phyloP scores from a whole-genome alignment of 768 basidiomycete species.

The Phanerochaete sordida region DNA sequence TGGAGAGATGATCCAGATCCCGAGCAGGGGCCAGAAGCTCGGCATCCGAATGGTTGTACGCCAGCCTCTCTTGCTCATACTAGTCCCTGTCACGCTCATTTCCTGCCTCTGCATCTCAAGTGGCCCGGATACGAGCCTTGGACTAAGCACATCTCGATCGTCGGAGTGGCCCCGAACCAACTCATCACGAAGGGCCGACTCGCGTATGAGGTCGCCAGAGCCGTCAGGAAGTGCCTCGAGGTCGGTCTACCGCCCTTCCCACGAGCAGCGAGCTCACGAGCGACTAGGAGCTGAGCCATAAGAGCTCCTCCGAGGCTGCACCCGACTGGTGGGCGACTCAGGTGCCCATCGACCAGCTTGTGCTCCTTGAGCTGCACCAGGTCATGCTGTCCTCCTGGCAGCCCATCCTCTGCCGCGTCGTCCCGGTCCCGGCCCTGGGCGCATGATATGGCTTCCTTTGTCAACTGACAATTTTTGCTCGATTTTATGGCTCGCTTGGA shows the following conservation, averaged over 20 bases:
- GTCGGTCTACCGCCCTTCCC: background rate
- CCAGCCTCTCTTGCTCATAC: background rate
- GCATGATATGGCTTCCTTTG: no score
- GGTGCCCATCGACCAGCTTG: background rate
- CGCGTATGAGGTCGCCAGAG: background rate
- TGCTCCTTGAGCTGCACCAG: background rate
- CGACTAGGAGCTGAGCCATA: background rate
- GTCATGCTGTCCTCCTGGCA: background rate
- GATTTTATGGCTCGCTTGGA: no score
- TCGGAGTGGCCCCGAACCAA: background rate
- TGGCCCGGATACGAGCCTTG: conserved; percentile 12
- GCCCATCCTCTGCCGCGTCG: background rate
- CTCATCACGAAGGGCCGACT: background rate
- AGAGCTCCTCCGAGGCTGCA: background rate
- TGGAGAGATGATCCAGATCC: no score
- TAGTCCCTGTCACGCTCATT: background rate
- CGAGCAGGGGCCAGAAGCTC: background rate
- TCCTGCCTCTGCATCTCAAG: background rate
- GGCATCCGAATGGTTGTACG: conserved; percentile 8
- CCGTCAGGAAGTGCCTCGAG: background rate
- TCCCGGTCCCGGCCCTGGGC: background rate
- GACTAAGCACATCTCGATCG: conserved; percentile 1
- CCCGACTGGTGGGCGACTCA: background rate
- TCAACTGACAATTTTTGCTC: no score
- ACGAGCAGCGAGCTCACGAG: background rate